Percentiles rank a stretch among this genome's conserved stretches.
Evolutionary conservation across 1,284 basidiomycete genomes (phyloP).

Genomic region (Ceratorhiza oryzae-sativae): DNA sequence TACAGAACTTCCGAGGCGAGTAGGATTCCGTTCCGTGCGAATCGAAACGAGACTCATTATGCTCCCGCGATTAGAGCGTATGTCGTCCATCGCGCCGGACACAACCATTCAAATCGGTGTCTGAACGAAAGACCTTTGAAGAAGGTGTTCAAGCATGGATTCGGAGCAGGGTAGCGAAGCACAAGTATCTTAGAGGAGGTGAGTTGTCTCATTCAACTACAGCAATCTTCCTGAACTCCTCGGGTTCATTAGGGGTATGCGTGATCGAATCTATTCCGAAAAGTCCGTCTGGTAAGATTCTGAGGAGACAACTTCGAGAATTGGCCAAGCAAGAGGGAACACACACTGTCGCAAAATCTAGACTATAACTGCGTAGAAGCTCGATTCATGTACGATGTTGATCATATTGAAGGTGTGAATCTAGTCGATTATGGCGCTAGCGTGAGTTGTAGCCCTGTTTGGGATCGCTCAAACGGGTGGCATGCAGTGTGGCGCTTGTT

Average conservation of each 20-base stretch:
- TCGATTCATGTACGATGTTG: neutral
- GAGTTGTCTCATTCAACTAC: neutral
- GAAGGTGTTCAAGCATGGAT: constrained; percentile 68
- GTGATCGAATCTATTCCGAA: constrained; percentile 69
- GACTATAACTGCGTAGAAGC: constrained; percentile 23
- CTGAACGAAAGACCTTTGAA: constrained; percentile 52
- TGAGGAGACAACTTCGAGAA: constrained; percentile 68
- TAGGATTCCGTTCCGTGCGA: neutral
- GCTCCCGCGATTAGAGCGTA: constrained; percentile 62
- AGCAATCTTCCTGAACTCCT: neutral
- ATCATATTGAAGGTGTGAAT: too few species aligned
- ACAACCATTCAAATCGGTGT: constrained; percentile 39
- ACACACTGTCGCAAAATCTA: constrained; percentile 6
- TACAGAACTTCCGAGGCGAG: constrained; percentile 77
- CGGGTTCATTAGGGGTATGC: constrained; percentile 54
- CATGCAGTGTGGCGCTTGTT: too few species aligned
- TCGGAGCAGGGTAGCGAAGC: constrained; percentile 63
- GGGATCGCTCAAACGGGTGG: too few species aligned
- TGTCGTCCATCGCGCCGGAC: constrained; percentile 59
- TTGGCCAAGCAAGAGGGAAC: constrained; percentile 59
- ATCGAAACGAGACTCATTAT: constrained; percentile 5
- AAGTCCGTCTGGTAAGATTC: constrained; percentile 76
- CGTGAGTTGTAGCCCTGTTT: too few species aligned
- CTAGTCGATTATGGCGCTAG: too few species aligned
- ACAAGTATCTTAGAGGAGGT: constrained; percentile 71